A percentile compares a stretch with the other conserved stretches of the same genome.
Conservation (phyloP, 2,329 filamentous ascomycete genomes). For the Xylaria sp. region DNA sequence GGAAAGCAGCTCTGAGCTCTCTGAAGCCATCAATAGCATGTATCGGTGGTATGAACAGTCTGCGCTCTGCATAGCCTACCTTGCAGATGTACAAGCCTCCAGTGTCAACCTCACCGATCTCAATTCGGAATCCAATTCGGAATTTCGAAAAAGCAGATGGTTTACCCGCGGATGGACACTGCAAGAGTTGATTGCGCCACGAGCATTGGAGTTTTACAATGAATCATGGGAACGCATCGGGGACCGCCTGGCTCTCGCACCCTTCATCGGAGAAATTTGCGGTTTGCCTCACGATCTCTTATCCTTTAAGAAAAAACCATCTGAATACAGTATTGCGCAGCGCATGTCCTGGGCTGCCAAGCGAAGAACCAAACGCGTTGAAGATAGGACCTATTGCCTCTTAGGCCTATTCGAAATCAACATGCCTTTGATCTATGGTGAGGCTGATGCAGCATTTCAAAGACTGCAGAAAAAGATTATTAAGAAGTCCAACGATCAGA, state of each 20-base stretch:
- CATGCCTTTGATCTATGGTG: background rate
- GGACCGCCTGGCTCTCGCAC: background rate
- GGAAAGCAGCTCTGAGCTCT: too few species aligned
- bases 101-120: background rate
- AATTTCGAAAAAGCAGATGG: background rate
- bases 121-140: background rate
- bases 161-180: background rate
- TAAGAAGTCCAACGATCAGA: background rate
- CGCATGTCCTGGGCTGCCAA: background rate
- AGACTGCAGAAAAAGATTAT: slow-evolving; percentile 4
- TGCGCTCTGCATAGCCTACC: background rate
- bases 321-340: background rate
- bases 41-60: background rate
- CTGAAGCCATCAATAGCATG: too few species aligned
- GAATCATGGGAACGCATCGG: background rate
- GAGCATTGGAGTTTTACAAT: background rate
- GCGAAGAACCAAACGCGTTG: background rate
- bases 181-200: background rate
- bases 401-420: background rate
- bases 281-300: background rate
- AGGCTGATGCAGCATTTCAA: background rate
- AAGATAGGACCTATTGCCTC: background rate
- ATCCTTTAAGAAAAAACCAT: background rate
- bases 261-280: background rate
- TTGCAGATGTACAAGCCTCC: background rate